Evolutionary conservation across 805 yeast species (phyloP).

Genomic region (Teunomyces pallodes): DNA sequence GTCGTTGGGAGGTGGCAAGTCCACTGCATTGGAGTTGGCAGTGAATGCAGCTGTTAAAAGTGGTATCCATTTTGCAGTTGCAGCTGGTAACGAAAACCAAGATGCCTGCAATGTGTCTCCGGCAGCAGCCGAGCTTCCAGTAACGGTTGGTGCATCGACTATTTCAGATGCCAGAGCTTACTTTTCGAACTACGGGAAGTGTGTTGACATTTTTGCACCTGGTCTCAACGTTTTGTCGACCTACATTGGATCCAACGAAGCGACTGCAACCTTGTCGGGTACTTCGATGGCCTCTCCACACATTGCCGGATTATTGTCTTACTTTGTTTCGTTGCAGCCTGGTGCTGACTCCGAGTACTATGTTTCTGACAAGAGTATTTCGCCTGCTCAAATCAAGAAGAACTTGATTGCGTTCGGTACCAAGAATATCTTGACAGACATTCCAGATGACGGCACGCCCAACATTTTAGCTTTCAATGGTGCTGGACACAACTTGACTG

Average conservation of each 20-base stretch:
- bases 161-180: conserved; percentile 45
- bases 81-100: conserved; percentile 61
- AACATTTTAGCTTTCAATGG: conserved; percentile 62
- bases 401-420: conserved; percentile 53
- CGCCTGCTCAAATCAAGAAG: conserved; percentile 55
- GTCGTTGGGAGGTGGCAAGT: conserved; percentile 61
- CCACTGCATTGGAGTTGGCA: conserved; percentile 55
- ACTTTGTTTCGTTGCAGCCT: conserved; percentile 57
- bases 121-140: conserved; percentile 54
- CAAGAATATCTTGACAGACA: conserved; percentile 42
- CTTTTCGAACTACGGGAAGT: conserved; percentile 53
- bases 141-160: conserved; percentile 52
- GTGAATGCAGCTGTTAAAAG: conserved; percentile 57
- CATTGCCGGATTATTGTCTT: conserved; percentile 53
- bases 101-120: conserved; percentile 63
- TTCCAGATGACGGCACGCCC: conserved; percentile 49
- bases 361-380: conserved; percentile 38
- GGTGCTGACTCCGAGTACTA: conserved; percentile 48
- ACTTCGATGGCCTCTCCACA: conserved; percentile 68
- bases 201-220: conserved; percentile 55
- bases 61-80: conserved; percentile 59
- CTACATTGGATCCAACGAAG: conserved; percentile 50
- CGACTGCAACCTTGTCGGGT: conserved; percentile 55
- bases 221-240: conserved; percentile 56
- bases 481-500: conserved; percentile 52